Conservation (phyloP, 495 filamentous ascomycete species). For the Jackrogersella multiformis region DNA sequence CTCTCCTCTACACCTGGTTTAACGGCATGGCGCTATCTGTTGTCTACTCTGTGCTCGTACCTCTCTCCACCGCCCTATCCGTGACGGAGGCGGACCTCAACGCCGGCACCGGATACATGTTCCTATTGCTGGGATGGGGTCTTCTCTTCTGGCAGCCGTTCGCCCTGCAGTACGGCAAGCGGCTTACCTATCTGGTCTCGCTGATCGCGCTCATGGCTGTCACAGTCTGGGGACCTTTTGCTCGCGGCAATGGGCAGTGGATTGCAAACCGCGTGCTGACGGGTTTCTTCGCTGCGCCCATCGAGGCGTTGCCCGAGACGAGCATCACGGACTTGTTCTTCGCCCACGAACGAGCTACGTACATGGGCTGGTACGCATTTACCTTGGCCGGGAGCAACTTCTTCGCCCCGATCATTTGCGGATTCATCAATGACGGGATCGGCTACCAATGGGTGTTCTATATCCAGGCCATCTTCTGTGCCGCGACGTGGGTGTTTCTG, state of each 20-base stretch:
- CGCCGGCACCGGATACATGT: constrained; percentile 71
- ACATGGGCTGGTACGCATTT: constrained; percentile 72
- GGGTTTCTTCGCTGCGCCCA: constrained; percentile 72
- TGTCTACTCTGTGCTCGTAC: constrained; percentile 69
- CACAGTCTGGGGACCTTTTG: constrained; percentile 58
- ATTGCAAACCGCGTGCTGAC: constrained; percentile 68
- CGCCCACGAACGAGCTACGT: constrained; percentile 70
- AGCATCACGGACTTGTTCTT: constrained; percentile 73
- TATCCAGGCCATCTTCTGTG: constrained; percentile 71
- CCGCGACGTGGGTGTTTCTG: constrained; percentile 62
- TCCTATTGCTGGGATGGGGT: constrained; percentile 69
- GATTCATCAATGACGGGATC: constrained; percentile 72
- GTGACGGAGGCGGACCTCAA: constrained; percentile 57
- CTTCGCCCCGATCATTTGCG: constrained; percentile 70
- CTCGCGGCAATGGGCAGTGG: constrained; percentile 67
- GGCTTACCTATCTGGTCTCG: constrained; percentile 68
- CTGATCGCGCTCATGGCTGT: constrained; percentile 59
- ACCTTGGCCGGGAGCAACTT: constrained; percentile 71
- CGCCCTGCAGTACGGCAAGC: constrained; percentile 72
- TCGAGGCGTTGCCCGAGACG: constrained; percentile 70
- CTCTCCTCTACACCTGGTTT: constrained; percentile 66
- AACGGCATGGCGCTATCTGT: constrained; percentile 67
- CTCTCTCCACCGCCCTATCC: constrained; percentile 64
- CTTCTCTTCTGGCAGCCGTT: constrained; percentile 76
- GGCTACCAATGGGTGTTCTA: constrained; percentile 73